Evolutionary conservation across 805 yeast species (phyloP).

Genomic region (Barnettozyma vustinii): DNA sequence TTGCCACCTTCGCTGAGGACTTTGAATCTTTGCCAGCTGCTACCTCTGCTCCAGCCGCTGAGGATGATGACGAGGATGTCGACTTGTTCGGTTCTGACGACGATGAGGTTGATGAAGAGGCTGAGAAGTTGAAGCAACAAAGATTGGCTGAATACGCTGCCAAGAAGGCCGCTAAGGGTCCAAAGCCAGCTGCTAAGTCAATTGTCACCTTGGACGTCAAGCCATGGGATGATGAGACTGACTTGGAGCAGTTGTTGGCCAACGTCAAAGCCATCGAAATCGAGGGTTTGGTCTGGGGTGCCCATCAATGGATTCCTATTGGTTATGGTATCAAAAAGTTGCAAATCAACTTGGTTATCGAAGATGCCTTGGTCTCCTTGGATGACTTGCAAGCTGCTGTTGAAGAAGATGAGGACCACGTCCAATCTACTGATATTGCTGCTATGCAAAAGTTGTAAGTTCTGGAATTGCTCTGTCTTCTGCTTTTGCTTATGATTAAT

Average conservation of each 20-base stretch:
- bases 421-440: constrained; percentile 97
- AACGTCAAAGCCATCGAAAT: constrained; percentile 77
- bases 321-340: constrained; percentile 99
- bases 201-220: constrained; percentile 94
- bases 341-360: constrained; percentile 96
- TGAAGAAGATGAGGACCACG: constrained; percentile 96
- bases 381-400: constrained; percentile 76
- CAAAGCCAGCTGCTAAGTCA: constrained; percentile 98
- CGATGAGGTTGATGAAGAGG: constrained; percentile 94
- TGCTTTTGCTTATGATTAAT: constrained; percentile 9
- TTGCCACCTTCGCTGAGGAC: constrained; percentile 87
- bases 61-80: constrained; percentile 84
- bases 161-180: constrained; percentile 94
- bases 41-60: constrained; percentile 53
- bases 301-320: constrained; percentile 89
- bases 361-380: constrained; percentile 92
- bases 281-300: constrained; percentile 99
- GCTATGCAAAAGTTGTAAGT: constrained; percentile 95
- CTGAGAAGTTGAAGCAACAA: constrained; percentile 95
- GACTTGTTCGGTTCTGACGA: constrained; percentile 89
- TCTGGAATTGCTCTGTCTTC: constrained; percentile 4
- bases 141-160: constrained; percentile 98
- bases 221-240: constrained; percentile 99
- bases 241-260: constrained; percentile 81
- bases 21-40: constrained; percentile 80